Evolutionary conservation across 2,329 filamentous ascomycete genomes (phyloP), one percentile per base, ranked within the genome.

Genomic region (Onygena corvina): DNA sequence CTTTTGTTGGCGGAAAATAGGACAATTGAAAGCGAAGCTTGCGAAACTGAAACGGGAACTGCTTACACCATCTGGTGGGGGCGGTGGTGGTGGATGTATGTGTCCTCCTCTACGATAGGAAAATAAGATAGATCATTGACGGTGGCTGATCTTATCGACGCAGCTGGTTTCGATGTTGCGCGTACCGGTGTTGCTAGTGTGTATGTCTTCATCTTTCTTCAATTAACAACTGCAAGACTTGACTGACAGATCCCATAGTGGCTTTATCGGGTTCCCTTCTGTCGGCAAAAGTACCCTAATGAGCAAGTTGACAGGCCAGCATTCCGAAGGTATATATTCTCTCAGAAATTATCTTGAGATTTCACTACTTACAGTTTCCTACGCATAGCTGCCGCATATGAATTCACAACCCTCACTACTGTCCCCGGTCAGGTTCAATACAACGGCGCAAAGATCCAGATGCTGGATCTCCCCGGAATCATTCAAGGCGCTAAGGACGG

Each of bases 401-500:
- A 98, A 67, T 98, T 98, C 73, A 98, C 92, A 57, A 98, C 92
- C 49, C 76, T 98, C 66, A 98, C 92, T 30, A 95, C 90, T 40
- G 92, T 98, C 45, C 92, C 92, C 35, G 92, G 92, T 48, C 92
- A 96, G 72, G 88, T 98, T 54, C 72, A 84, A 59, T 96, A 96
- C 71, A 96, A 98, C 63, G 92, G 90, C 52, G 92, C 92, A 44
- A 94, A 94, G 61, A 84, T 98, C 59, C 92, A 98, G 69, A 96
- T 98, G 71, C 86, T 98, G 55, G 92, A 98, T 76, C 75, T 98
- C 63, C 92, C 92, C 1, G 92, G 92, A 80, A 98, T 98, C 62
- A 98, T 98, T 58, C 86, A 96, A 68, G 92, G 92, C 64, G 92
- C 92, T 59, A 96, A 98, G 70, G 92, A 98, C 66, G 92, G 92